A percentile compares a stretch with the other conserved stretches of the same genome.
Conservation (phyloP, 2,329 filamentous ascomycete species). For the Colletotrichum brevisporum region DNA sequence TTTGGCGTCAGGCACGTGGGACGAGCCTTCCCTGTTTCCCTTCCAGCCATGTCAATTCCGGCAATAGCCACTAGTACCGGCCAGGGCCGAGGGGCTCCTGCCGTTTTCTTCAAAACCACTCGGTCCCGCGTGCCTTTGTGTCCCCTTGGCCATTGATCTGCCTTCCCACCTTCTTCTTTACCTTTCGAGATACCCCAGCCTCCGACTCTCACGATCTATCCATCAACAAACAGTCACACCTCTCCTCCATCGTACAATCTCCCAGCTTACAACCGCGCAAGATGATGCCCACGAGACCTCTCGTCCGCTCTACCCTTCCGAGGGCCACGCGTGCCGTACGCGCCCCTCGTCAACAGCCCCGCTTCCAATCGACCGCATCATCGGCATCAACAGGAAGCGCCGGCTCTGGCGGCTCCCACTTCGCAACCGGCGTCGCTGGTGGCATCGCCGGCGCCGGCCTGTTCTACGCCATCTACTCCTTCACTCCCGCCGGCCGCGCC, state of each 20-base stretch:
- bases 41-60: constrained; percentile 8
- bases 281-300: constrained; percentile 51
- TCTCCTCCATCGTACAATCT: neutral
- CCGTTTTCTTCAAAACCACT: constrained; percentile 21
- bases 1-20: constrained; percentile 14
- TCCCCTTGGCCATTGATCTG: no score
- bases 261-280: constrained; percentile 5
- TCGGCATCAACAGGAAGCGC: constrained; percentile 45
- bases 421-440: constrained; percentile 59
- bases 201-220: neutral
- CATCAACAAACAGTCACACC: neutral
- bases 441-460: constrained; percentile 59
- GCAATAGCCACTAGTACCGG: neutral
- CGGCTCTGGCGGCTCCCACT: constrained; percentile 48
- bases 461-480: constrained; percentile 60
- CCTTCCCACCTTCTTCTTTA: neutral
- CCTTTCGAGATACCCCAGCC: constrained; percentile 12
- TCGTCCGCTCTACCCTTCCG: constrained; percentile 47
- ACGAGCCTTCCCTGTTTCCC: constrained; percentile 9
- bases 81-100: neutral
- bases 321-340: constrained; percentile 47
- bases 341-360: constrained; percentile 48
- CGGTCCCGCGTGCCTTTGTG: neutral
- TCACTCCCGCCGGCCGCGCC: constrained; percentile 60
- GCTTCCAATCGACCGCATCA: constrained; percentile 58